Base-by-base conservation (phyloP, 2,329 filamentous ascomycete species). In the Emmonsia crescens region DNA sequence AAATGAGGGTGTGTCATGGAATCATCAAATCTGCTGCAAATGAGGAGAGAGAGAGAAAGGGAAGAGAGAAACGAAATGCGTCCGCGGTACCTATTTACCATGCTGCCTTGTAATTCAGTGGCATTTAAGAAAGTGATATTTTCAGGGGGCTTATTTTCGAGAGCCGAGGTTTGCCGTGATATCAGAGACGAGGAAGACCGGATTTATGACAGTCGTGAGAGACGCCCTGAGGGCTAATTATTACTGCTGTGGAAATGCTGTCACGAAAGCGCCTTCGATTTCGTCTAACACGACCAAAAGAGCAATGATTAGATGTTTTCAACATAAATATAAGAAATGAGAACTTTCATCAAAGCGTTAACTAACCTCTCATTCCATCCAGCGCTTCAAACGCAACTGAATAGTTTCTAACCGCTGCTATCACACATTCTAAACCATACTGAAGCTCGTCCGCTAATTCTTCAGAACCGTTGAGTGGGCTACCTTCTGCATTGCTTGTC, bases 311-410 rank as follows among this genome's bases (percentile, higher is more conserved):
- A 38, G 24, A 33, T 56, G n/a, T 57, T 19, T 33, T 46, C 16
- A 19, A 24, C 14, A 24, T 5, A 33, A 51, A 33, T 16, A 49
- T 49, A 16, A 14, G 19, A 49, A 49, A n/a, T 5, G 2, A 5
- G 51, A 42, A 21, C 4, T 49, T 19, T 29, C 3, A 9, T 21
- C 27, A 21, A 56, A 48, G 21, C 5, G 19, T 59, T 42, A 42
- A 61, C 67, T 64, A 60, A 77, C 75, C 75, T 75, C 73, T 74
- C 75, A 77, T 77, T 38, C 75, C 75, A 66, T 73, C 72, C 62
- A 77, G 67, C 14, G 75, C 75, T 65, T 77, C 75, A 64, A 76
- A 77, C 60, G 74, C 74, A 64, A 69, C 66, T 3, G 75, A 74
- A 63, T 76, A 77, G 64, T 77, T 77, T 9, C 69, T 70, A 8